Conservation (phyloP, 805 yeast genomes). For the Lipomyces mesembrius region DNA sequence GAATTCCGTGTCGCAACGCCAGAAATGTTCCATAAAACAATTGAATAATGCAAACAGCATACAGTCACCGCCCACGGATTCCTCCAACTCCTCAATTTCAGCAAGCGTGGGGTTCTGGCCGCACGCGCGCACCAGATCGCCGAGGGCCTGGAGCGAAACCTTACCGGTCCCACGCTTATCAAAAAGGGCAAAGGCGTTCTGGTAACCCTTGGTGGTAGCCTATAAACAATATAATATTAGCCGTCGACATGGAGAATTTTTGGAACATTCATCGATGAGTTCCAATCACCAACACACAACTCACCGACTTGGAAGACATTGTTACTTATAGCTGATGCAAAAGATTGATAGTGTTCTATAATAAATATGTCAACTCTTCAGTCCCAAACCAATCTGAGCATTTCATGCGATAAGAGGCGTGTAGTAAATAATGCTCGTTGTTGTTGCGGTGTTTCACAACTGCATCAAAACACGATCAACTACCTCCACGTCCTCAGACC, state of each 20-base stretch:
- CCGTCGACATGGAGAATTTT: background rate
- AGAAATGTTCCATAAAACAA: background rate
- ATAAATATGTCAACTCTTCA: background rate
- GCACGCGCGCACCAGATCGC: constrained; percentile 92
- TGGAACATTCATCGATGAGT: background rate
- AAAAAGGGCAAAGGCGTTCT: constrained; percentile 87
- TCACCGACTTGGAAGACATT: constrained; percentile 33
- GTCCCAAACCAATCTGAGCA: background rate
- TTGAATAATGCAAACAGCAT: constrained; percentile 31
- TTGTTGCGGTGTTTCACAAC: too few relatives aligned
- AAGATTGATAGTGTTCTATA: background rate
- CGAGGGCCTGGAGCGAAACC: constrained; percentile 81
- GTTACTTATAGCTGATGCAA: background rate
- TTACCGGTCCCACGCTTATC: constrained; percentile 95
- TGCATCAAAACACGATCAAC: too few relatives aligned
- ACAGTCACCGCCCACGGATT: constrained; percentile 46
- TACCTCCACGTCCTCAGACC: background rate
- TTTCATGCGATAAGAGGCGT: background rate
- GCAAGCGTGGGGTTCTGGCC: constrained; percentile 98
- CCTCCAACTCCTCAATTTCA: constrained; percentile 69
- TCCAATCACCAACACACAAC: constrained; percentile 2
- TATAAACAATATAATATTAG: background rate
- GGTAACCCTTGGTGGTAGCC: constrained; percentile 35
- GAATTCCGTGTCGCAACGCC: background rate
- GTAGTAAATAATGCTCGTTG: background rate